Evolutionary conservation across 2,329 filamentous ascomycete species (phyloP), one percentile per base, ranked within the genome.

Genomic region (Penicillium vulpinum): DNA sequence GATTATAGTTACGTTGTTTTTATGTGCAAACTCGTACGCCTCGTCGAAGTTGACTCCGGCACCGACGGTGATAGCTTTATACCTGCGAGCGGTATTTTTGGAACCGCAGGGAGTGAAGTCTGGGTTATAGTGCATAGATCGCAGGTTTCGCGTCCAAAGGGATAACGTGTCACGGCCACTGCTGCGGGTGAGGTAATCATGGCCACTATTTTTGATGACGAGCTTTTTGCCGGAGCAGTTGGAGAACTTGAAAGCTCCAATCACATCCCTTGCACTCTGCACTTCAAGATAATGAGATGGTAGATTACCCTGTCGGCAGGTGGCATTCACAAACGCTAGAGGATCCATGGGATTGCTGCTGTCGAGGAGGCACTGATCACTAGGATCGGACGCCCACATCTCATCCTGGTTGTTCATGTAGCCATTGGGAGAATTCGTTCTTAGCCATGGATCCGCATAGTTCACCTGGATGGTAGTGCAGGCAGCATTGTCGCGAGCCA

Each of bases 181-280:
- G 38, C 65, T 72, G 29, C 71, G 67, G 8, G 65, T 67, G 57
- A 72, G 64, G 49, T 68, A 74, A 40, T 74, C 72, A 51, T 75
- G 71, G 4, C 72, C 72, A 39, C 62, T 71, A 43, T 73, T 74
- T 57, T 73, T 71, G 50, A 75, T 66, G 11, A 46, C 50, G 3
- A 66, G 31, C 15, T 46, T 56, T 16, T 50, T 53, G 21, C 58
- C 55, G 1, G 55, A 57, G 41, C 44, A 54, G 47, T 40, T 39
- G 13, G 61, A 53, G 51, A 51, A 65, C n/a, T 46, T 35, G 39
- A 47, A 47, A 13, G 44, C 44, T 35, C n/a, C 29, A n/a, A 47
- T 35, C 21, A 47, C 44, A 35, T 47, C 44, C 21, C 2, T 47
- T 24, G 10, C 29, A 6, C 29, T n/a, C 29, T 24, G 29, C 29